These are phyloP conservation scores for Avena eriantha DNA, from an alignment of 176 grass and related monocot genomes.

Conservation along the genomic window DNA sequence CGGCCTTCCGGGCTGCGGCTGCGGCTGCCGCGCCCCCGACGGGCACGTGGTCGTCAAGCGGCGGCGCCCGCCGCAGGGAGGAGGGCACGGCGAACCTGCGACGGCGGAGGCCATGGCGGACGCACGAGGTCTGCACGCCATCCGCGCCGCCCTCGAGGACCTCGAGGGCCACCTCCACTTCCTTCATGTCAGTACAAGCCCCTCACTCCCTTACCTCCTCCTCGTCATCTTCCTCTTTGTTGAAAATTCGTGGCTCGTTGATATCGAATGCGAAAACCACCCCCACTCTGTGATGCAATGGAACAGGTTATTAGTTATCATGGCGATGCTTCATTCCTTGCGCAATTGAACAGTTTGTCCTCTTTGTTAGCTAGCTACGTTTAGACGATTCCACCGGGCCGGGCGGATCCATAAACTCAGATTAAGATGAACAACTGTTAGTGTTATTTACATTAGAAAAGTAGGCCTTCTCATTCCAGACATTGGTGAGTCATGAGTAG, in stretches of 20 bases:
- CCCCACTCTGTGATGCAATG: background rate
- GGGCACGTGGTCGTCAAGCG: constrained; percentile 57
- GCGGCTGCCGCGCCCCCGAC: background rate
- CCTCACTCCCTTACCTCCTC: background rate
- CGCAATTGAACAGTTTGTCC: background rate
- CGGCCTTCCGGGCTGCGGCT: constrained; percentile 17
- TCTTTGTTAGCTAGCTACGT: background rate
- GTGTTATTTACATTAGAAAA: background rate
- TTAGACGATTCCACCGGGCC: background rate
- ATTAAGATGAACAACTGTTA: background rate
- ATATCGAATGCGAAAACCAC: background rate
- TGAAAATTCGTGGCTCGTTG: background rate
- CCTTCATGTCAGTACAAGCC: constrained; percentile 63
- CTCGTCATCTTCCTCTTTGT: background rate
- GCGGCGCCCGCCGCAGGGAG: background rate
- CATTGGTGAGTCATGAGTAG: background rate
- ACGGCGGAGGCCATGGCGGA: constrained; percentile 45
- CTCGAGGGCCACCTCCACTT: constrained; percentile 81
- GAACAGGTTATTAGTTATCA: background rate
- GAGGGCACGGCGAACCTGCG: background rate
- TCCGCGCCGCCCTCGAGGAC: constrained; percentile 80
- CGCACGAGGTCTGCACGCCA: constrained; percentile 65
- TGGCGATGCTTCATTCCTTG: background rate
- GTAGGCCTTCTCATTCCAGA: background rate
- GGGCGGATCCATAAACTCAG: background rate